Evolutionary conservation across 768 basidiomycete species (phyloP).

Genomic region (Gautieria morchelliformis): DNA sequence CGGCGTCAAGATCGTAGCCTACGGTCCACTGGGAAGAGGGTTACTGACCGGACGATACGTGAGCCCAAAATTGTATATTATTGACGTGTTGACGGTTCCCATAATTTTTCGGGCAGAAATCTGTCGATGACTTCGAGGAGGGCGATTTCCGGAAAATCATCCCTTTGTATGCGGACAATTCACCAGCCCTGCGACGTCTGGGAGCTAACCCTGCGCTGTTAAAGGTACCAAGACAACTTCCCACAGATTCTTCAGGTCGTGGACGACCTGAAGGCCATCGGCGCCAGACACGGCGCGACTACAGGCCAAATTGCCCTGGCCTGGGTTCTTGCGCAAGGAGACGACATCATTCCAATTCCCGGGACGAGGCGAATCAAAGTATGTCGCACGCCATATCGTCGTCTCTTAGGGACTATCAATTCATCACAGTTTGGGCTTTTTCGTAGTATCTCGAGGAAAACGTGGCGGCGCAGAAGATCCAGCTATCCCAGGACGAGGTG

Average conservation of each 20-base stretch:
- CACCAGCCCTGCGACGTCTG: background rate
- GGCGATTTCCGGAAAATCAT: conserved; percentile 27
- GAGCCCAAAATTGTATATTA: conserved; percentile 11
- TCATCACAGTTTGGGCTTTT: background rate
- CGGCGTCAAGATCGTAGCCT: conserved; percentile 40
- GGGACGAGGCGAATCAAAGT: conserved; percentile 30
- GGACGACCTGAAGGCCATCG: conserved; percentile 26
- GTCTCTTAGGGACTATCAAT: background rate
- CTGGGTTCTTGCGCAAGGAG: conserved; percentile 38
- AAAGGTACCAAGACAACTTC: conserved; percentile 32
- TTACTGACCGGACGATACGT: conserved; percentile 39
- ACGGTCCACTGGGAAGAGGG: conserved; percentile 44
- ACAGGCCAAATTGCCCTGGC: conserved; percentile 40
- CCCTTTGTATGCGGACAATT: conserved; percentile 20
- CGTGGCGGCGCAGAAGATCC: conserved; percentile 24
- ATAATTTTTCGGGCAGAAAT: conserved; percentile 18
- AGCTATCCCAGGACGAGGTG: conserved; percentile 29
- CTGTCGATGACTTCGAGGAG: conserved; percentile 31
- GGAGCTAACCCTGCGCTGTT: background rate
- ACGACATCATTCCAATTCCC: conserved; percentile 38
- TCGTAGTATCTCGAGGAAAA: conserved; percentile 38
- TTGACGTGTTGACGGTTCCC: background rate
- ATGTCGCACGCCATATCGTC: background rate
- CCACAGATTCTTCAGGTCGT: conserved; percentile 34
- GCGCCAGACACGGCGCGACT: conserved; percentile 29